Evolutionary conservation across 176 grass and related monocot species (phyloP), one percentile per base, ranked within the genome.

Genomic region (Stipa capillata): DNA sequence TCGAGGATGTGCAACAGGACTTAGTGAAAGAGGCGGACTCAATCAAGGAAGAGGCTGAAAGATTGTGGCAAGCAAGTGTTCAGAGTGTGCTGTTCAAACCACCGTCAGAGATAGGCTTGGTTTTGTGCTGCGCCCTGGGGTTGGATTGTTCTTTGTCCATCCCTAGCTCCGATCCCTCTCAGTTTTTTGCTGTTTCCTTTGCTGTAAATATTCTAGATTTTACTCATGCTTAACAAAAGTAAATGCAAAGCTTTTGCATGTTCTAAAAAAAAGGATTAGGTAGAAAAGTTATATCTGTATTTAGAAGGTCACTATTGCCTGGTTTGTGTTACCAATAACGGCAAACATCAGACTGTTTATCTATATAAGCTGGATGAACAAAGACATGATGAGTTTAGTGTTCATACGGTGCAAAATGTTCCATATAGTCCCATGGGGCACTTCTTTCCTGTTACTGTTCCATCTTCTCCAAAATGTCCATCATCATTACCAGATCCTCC

Each of bases 401-500:
- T 16, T 51, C 92, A 66, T 94, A 94, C 92, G 0, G 72, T 86
- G 75, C 96, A 99, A 90, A 93, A 99, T 87, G 90, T 99, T 86
- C 92, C 96, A 87, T 91, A 93, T 23, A 99, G 74, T 27, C 96
- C 96, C 65, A 82, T 71, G 20, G 96, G 96, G 56, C 96, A 99
- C 64, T 89, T 89, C 71, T 95, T 93, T 51, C 96, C 96, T 8
- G 96, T 91, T 74, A 99, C 40, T 8, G 88, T 94, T 35, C 96
- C 96, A 45, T 84, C 74, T 85, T 87, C 90, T 70, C 96, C 96
- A 78, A 85, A 71, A 83, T 24, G 70, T 39, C 96, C 92, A 9
- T 83, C 96, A 16, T 85, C 85, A 56, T 80, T 89, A 82, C 96
- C 96, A 77, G 81, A 74, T 52, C 96, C 96, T 59, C 96, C 96